phyloP scores from a whole-genome alignment of 257 asterid species.

The Nicotiana benthamiana region DNA sequence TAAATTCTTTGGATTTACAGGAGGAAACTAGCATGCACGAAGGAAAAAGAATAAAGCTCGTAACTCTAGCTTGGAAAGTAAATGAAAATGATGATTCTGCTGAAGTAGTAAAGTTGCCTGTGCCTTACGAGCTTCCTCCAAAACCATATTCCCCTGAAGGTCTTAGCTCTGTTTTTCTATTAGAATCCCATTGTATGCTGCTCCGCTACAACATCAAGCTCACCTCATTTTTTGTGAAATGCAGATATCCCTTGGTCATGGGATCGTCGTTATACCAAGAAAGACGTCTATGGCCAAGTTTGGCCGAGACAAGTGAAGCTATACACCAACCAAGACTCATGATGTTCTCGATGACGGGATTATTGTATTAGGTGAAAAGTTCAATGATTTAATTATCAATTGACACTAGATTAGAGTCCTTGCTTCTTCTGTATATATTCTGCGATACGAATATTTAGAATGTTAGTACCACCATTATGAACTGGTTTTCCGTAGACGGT shows the following conservation, averaged over 20 bases:
- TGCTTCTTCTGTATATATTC: background rate
- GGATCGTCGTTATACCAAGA: slow-evolving; percentile 72
- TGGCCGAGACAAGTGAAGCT: slow-evolving; percentile 78
- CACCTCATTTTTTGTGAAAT: background rate
- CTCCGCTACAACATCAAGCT: background rate
- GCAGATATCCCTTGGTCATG: slow-evolving; percentile 98
- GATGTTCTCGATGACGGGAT: slow-evolving; percentile 10
- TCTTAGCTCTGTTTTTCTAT: slow-evolving; percentile 11
- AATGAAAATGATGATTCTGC: slow-evolving; percentile 24
- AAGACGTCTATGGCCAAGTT: slow-evolving; percentile 75
- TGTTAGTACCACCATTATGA: background rate
- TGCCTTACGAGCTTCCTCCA: slow-evolving; percentile 94
- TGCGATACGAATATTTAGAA: background rate
- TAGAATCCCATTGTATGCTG: background rate
- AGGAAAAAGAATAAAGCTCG: slow-evolving; percentile 49
- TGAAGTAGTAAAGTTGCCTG: slow-evolving; percentile 58
- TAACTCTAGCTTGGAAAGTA: slow-evolving; percentile 58
- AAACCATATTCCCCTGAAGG: slow-evolving; percentile 63
- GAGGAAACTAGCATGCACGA: slow-evolving; percentile 20
- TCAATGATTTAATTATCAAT: background rate
- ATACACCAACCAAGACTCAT: slow-evolving; percentile 38
- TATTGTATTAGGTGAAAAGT: background rate
- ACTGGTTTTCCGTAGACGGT: background rate
- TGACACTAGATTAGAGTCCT: background rate
- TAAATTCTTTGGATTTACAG: slow-evolving; percentile 19